Conservation (phyloP, 208 protist species). For the Strigomonas culicis region DNA sequence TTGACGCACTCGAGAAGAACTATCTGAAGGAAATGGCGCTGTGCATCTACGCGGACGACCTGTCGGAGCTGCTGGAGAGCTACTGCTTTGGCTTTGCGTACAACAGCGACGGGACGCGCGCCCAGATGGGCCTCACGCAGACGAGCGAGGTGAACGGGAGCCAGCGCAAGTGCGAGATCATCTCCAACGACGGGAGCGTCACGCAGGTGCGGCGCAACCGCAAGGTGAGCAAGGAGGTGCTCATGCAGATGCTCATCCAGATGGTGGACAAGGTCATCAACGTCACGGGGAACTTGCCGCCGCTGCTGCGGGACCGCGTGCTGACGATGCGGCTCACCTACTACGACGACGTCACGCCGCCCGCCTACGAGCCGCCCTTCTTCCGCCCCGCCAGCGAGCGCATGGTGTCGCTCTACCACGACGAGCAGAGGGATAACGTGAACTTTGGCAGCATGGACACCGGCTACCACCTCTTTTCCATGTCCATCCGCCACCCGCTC, state of each 20-base stretch:
- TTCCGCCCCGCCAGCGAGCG: slow-evolving; percentile 60
- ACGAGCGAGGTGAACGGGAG: slow-evolving; percentile 13
- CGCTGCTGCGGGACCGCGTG: slow-evolving; percentile 57
- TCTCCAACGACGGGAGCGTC: neutral
- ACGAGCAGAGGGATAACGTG: slow-evolving; percentile 43
- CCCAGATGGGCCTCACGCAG: slow-evolving; percentile 36
- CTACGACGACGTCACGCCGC: slow-evolving; percentile 63
- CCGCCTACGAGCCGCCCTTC: slow-evolving; percentile 68
- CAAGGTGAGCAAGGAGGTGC: slow-evolving; percentile 48
- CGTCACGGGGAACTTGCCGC: slow-evolving; percentile 58
- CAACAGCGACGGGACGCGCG: slow-evolving; percentile 37
- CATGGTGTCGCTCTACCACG: slow-evolving; percentile 44
- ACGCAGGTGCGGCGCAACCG: neutral
- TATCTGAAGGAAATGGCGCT: slow-evolving; percentile 78
- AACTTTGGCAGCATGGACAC: slow-evolving; percentile 59
- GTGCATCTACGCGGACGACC: slow-evolving; percentile 64
- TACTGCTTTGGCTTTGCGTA: slow-evolving; percentile 77
- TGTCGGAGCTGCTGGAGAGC: slow-evolving; percentile 60
- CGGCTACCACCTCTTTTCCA: slow-evolving; percentile 64
- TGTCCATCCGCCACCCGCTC: slow-evolving; percentile 57
- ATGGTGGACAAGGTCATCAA: slow-evolving; percentile 66
- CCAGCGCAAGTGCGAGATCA: slow-evolving; percentile 8
- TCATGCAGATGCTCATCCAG: slow-evolving; percentile 38
- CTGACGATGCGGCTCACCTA: slow-evolving; percentile 78
- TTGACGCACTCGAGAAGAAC: slow-evolving; percentile 74